Conservation (phyloP, 2,329 filamentous ascomycete species). For the Epichloe glyceriae region DNA sequence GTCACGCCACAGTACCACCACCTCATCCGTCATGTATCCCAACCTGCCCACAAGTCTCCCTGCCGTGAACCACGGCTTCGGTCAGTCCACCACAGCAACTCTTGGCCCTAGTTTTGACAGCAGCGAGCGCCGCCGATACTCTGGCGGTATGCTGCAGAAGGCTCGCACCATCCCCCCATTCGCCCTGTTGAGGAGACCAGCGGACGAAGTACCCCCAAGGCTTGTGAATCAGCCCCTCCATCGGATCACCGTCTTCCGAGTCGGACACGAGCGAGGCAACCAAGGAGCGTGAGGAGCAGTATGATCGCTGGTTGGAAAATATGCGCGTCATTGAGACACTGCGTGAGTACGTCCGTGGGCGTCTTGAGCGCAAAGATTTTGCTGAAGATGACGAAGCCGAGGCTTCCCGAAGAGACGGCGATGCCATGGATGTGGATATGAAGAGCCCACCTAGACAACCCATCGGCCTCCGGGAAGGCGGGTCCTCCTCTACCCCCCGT, state of each 20-base stretch:
- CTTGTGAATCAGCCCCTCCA: conserved; percentile 28
- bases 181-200: conserved; percentile 23
- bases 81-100: conserved; percentile 56
- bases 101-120: conserved; percentile 55
- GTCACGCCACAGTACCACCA: conserved; percentile 46
- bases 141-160: conserved; percentile 53
- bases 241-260: conserved; percentile 41
- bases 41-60: conserved; percentile 43
- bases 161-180: conserved; percentile 33
- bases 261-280: conserved; percentile 39
- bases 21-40: conserved; percentile 58
- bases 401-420: conserved; percentile 11
- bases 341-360: conserved; percentile 42
- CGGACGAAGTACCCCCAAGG: conserved; percentile 31
- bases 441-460: conserved; percentile 17
- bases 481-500: conserved; percentile 28
- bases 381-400: conserved; percentile 19
- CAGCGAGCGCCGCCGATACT: conserved; percentile 51
- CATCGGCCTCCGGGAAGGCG: conserved; percentile 16
- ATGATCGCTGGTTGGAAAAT: conserved; percentile 54
- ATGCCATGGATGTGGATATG: conserved; percentile 25
- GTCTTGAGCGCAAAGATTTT: conserved; percentile 45
- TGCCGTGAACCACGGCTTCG: conserved; percentile 56
- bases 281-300: conserved; percentile 46
- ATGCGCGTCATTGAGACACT: conserved; percentile 52